Evolutionary conservation across 768 basidiomycete genomes (phyloP), one percentile per base, ranked within the genome.

Genomic region (Amanita phalloides): DNA sequence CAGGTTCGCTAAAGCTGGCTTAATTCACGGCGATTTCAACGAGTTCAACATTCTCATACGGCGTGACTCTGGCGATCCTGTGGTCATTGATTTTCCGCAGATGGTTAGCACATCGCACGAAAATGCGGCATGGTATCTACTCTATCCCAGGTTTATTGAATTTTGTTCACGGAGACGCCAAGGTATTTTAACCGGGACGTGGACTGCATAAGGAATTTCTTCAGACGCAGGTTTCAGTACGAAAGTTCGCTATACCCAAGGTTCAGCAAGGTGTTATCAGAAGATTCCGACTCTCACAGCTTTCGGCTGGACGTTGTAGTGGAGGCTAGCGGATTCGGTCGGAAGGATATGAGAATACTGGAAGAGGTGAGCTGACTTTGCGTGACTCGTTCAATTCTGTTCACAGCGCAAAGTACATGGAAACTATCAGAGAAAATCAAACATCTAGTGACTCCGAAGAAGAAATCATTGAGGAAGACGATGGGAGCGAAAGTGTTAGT

Each of bases 111-210:
- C 90, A 25, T 88, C 92, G 44, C 96, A 99, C 58, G 81, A 82
- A 60, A 96, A 99, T 64, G 96, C 96, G 4, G 96, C 98, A 71
- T 96, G 87, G 91, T 92, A 58, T 66, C 82, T 57, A 35, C 39
- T 33, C 13, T 44, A 48, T 30, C 41, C 45, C 44, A 39, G 46
- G 53, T 50, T 54, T 54, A 49, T 44, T 44, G n/a, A 17, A 51
- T 48, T 53, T 51, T 53, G 50, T 48, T 35, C 30, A 54, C 49
- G 28, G 33, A 7, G 43, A 56, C 26, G n/a, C 53, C 52, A 55
- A 95, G 94, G 90, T 99, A 96, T 70, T 99, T 99, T 70, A 95
- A 98, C 66, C 84, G 96, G 20, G 96, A 99, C 66, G 96, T 99
- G 6, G 86, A 95, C 54, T 97, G 96, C 65, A 92, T 99, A 58